Conservation (phyloP, 1,139 yeast genomes). For the Candida sojae region DNA sequence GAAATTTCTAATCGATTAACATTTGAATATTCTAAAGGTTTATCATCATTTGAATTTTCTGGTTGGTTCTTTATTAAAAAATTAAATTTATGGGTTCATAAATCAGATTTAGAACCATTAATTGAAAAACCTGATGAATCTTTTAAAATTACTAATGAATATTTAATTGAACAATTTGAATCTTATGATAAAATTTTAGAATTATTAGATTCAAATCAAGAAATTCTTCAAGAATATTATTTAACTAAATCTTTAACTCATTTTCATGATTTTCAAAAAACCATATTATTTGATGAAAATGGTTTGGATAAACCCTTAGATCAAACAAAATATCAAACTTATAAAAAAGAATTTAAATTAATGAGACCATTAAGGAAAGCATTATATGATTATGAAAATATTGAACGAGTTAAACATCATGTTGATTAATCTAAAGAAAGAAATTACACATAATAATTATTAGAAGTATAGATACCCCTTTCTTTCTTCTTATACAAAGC, state of each 20-base stretch:
- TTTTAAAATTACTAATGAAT: not conserved
- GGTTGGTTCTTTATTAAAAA: constrained; percentile 24
- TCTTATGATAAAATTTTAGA: constrained; percentile 20
- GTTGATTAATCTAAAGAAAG: not conserved
- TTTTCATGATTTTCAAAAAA: constrained; percentile 27
- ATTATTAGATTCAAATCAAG: constrained; percentile 22
- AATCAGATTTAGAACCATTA: constrained; percentile 15
- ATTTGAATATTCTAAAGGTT: constrained; percentile 28
- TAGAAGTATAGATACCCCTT: not conserved
- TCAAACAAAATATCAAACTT: constrained; percentile 11
- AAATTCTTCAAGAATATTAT: constrained; percentile 31
- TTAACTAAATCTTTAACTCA: constrained; percentile 30
- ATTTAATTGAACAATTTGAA: constrained; percentile 11
- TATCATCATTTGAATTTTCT: constrained; percentile 19
- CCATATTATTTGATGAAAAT: constrained; percentile 24
- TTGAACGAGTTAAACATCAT: constrained; percentile 23
- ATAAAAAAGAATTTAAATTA: constrained; percentile 20
- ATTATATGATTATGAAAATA: constrained; percentile 24
- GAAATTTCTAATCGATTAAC: constrained; percentile 24
- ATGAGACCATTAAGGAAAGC: constrained; percentile 25
- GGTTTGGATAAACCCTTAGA: constrained; percentile 21
- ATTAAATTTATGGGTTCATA: constrained; percentile 29
- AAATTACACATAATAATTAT: not conserved
- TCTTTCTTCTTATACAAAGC: too few relatives aligned
- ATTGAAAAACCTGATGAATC: not conserved